A percentile compares a stretch with the other conserved stretches of the same genome.
Evolutionary conservation across 495 filamentous ascomycete genomes (phyloP).

Genomic region (Annulohypoxylon bovei): DNA sequence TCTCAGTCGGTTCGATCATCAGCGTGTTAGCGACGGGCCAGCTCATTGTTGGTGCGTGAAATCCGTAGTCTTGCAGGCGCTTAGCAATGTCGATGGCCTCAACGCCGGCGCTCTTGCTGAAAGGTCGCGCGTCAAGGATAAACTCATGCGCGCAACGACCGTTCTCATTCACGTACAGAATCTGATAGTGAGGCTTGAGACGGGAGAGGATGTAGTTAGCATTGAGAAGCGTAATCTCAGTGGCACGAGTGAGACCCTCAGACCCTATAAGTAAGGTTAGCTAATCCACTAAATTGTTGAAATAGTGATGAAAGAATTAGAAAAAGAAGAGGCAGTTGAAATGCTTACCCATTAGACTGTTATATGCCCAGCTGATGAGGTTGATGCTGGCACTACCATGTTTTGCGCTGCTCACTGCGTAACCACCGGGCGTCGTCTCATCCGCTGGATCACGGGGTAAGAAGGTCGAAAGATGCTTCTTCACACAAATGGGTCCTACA

Average conservation of each 20-base stretch:
- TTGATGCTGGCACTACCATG: conserved; percentile 95
- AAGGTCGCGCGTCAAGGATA: conserved; percentile 89
- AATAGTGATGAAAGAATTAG: background rate
- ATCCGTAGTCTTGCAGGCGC: conserved; percentile 97
- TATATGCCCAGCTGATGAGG: conserved; percentile 97
- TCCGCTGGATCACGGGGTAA: conserved; percentile 69
- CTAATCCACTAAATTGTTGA: background rate
- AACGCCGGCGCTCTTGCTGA: conserved; percentile 85
- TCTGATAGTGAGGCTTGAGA: conserved; percentile 87
- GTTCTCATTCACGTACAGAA: conserved; percentile 90
- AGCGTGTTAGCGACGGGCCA: conserved; percentile 97
- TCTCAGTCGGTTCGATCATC: conserved; percentile 99
- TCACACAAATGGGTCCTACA: conserved; percentile 95
- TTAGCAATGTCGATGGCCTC: conserved; percentile 98
- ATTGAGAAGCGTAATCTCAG: conserved; percentile 92
- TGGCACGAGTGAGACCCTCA: conserved; percentile 90
- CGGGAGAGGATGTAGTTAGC: conserved; percentile 97
- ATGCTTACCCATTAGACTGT: conserved; percentile 87
- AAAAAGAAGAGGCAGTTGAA: background rate
- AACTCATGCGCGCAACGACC: conserved; percentile 97
- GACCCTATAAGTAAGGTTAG: conserved; percentile 60
- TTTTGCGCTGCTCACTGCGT: conserved; percentile 84
- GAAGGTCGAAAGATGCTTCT: conserved; percentile 78
- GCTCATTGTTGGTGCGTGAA: conserved; percentile 98
- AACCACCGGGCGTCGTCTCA: conserved; percentile 50